phyloP scores from a whole-genome alignment of 768 basidiomycete species.

The Arthromyces matolae region DNA sequence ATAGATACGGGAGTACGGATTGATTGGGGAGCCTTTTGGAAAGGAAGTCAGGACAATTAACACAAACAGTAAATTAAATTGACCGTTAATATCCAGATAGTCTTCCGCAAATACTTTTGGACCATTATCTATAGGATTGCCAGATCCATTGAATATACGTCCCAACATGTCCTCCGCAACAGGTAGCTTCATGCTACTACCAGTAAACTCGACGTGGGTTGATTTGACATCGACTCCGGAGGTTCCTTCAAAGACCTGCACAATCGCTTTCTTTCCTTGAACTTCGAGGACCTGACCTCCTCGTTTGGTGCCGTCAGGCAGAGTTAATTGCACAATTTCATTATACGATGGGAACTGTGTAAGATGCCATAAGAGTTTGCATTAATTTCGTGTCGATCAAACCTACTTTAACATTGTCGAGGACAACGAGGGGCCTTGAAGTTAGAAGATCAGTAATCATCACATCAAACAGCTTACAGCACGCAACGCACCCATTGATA shows the following conservation, averaged over 20 bases:
- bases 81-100: slow-evolving; percentile 98
- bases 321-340: slow-evolving; percentile 93
- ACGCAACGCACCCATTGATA: slow-evolving; percentile 74
- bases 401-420: slow-evolving; percentile 96
- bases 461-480: slow-evolving; percentile 1
- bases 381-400: slow-evolving; percentile 3
- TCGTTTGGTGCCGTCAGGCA: slow-evolving; percentile 92
- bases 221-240: slow-evolving; percentile 96
- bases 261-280: slow-evolving; percentile 97
- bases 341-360: slow-evolving; percentile 93
- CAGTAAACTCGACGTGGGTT: slow-evolving; percentile 97
- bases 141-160: slow-evolving; percentile 98
- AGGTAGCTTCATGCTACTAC: slow-evolving; percentile 97
- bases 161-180: slow-evolving; percentile 99
- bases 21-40: slow-evolving; percentile 87
- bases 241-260: slow-evolving; percentile 99
- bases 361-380: slow-evolving; percentile 3
- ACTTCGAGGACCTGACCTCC: slow-evolving; percentile 98
- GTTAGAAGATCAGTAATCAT: slow-evolving; percentile 9
- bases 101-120: slow-evolving; percentile 99
- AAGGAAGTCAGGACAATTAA: slow-evolving; percentile 8
- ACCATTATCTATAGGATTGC: slow-evolving; percentile 96
- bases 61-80: slow-evolving; percentile 20
- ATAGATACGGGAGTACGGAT: slow-evolving; percentile 96
- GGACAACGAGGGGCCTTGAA: slow-evolving; percentile 83